Evolutionary conservation across 106 monocot genomes (phyloP).

Genomic region (Cymbidium sinense): DNA sequence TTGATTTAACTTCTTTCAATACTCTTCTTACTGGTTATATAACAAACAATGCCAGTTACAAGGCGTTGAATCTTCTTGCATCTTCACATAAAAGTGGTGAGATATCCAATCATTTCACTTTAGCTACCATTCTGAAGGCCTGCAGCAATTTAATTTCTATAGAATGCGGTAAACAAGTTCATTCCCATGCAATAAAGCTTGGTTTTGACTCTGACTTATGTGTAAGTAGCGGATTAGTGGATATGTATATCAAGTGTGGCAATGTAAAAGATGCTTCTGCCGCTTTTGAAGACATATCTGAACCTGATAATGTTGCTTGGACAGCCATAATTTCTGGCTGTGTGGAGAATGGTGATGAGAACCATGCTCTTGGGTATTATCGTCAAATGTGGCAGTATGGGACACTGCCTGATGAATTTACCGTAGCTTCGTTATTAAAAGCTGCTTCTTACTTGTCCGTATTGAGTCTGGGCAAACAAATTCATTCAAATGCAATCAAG

Average conservation of each 20-base stretch:
- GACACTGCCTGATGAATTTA: conserved; percentile 44
- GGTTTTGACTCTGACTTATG: conserved; percentile 43
- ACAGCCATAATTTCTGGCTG: conserved; percentile 63
- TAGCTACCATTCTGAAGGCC: conserved; percentile 57
- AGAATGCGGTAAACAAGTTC: conserved; percentile 48
- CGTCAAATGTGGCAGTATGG: conserved; percentile 43
- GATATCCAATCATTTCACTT: conserved; percentile 32
- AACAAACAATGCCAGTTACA: conserved; percentile 10
- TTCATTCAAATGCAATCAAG: conserved; percentile 60
- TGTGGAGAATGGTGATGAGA: conserved; percentile 59
- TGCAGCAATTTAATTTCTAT: conserved; percentile 40
- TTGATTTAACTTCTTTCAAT: conserved; percentile 59
- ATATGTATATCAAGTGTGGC: conserved; percentile 69
- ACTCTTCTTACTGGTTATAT: conserved; percentile 58
- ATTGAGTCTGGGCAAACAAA: conserved; percentile 48
- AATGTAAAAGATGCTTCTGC: conserved; percentile 26
- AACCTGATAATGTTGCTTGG: conserved; percentile 79
- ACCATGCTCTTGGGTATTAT: conserved; percentile 39
- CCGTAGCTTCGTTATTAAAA: conserved; percentile 44
- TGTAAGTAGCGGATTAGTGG: conserved; percentile 46
- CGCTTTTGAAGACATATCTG: conserved; percentile 34
- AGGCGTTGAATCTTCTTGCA: conserved; percentile 36
- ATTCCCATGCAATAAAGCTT: conserved; percentile 48
- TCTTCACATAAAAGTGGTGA: conserved; percentile 21
- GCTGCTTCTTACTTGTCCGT: conserved; percentile 62